phyloP scores from a whole-genome alignment of 1,284 basidiomycete genomes.

The Malassezia psittaci region DNA sequence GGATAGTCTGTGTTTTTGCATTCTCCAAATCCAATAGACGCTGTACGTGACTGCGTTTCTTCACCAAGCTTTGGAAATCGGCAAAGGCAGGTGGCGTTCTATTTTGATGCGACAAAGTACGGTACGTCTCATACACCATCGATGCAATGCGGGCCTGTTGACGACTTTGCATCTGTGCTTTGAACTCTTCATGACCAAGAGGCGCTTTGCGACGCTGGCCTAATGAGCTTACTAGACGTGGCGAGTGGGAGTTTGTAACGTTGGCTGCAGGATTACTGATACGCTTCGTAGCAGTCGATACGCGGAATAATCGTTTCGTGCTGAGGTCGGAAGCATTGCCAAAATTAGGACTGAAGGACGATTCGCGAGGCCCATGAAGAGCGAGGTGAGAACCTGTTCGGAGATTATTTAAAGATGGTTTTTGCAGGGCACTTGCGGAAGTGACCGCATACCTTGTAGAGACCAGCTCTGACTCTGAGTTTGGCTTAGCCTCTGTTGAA shows the following conservation, averaged over 20 bases:
- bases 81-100: background rate
- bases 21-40: conserved; percentile 22
- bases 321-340: background rate
- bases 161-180: conserved; percentile 6
- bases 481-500: background rate
- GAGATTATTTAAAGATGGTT: too few relatives aligned
- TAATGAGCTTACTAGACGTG: conserved; percentile 5
- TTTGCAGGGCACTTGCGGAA: background rate
- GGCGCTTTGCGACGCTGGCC: conserved; percentile 15
- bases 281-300: background rate
- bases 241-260: background rate
- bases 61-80: conserved; percentile 18
- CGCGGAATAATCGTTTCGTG: background rate
- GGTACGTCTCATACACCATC: conserved; percentile 13
- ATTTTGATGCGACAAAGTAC: background rate
- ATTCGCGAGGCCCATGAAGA: background rate
- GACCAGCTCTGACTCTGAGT: background rate
- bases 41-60: conserved; percentile 18
- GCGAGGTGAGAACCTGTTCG: background rate
- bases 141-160: conserved; percentile 15
- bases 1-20: background rate
- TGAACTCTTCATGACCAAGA: conserved; percentile 12
- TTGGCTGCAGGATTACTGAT: background rate
- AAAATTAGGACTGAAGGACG: conserved; percentile 4
- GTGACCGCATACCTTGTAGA: background rate